phyloP scores from a whole-genome alignment of 2,329 filamentous ascomycete genomes.

The Apiospora marii region DNA sequence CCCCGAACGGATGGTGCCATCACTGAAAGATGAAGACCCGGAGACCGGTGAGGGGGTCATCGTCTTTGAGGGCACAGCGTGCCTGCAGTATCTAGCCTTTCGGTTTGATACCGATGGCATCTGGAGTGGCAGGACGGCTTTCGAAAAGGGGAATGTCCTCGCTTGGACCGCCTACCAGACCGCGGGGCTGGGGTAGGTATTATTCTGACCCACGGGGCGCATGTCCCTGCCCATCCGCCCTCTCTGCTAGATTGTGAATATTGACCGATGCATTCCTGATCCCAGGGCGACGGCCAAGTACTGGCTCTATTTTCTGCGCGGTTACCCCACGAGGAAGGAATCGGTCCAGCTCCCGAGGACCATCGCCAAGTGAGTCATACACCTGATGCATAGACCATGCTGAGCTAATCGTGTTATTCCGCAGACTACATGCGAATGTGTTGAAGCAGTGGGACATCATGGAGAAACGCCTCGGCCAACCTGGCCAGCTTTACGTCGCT shows the following conservation, averaged over 20 bases:
- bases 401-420: neutral
- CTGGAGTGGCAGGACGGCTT: conserved; percentile 41
- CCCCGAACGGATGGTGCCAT: conserved; percentile 46
- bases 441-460: conserved; percentile 42
- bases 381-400: conserved; percentile 18
- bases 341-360: conserved; percentile 32
- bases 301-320: conserved; percentile 44
- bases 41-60: conserved; percentile 38
- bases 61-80: conserved; percentile 49
- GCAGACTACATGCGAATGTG: conserved; percentile 37
- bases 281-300: conserved; percentile 43
- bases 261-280: neutral
- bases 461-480: conserved; percentile 33
- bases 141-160: conserved; percentile 40
- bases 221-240: too few species aligned
- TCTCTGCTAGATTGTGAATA: neutral
- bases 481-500: conserved; percentile 43
- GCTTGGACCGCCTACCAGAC: conserved; percentile 47
- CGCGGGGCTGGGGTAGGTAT: conserved; percentile 43
- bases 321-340: conserved; percentile 39
- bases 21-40: conserved; percentile 42
- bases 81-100: conserved; percentile 46
- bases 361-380: conserved; percentile 28
- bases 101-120: conserved; percentile 45
- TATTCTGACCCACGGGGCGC: neutral